phyloP scores from a whole-genome alignment of 2,329 filamentous ascomycete species.

The Apiospora hydei region DNA sequence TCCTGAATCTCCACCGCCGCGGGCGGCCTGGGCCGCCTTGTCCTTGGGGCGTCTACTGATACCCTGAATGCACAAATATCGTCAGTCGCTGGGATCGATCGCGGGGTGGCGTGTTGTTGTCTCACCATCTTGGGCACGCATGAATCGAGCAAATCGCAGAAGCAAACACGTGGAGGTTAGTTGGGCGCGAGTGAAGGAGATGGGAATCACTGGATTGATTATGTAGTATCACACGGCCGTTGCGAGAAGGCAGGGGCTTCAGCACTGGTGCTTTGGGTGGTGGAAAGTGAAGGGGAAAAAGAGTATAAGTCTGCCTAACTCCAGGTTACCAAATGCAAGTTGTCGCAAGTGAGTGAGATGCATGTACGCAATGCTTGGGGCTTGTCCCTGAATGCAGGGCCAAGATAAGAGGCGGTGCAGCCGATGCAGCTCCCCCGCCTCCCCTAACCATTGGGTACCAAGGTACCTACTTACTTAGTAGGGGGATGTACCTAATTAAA shows the following conservation, averaged over 20 bases:
- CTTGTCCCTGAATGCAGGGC: slow-evolving; percentile 22
- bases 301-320: slow-evolving; percentile 19
- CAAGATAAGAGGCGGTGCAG: slow-evolving; percentile 18
- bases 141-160: slow-evolving; percentile 32
- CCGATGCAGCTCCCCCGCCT: slow-evolving; percentile 19
- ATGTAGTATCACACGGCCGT: not conserved
- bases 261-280: not conserved
- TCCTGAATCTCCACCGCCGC: slow-evolving; percentile 46
- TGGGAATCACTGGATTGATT: not conserved
- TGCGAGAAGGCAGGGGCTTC: not conserved
- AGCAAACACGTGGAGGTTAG: slow-evolving; percentile 28
- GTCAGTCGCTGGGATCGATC: slow-evolving; percentile 22
- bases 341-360: slow-evolving; percentile 6
- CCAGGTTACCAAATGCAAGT: slow-evolving; percentile 18
- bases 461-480: not conserved
- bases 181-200: not conserved
- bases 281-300: slow-evolving; percentile 8
- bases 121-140: slow-evolving; percentile 39
- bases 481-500: not conserved
- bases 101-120: slow-evolving; percentile 3
- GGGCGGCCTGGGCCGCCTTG: slow-evolving; percentile 52
- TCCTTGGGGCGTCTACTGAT: slow-evolving; percentile 59
- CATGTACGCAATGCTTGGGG: slow-evolving; percentile 19
- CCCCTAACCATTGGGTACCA: slow-evolving; percentile 3
- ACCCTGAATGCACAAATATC: slow-evolving; percentile 43